Conservation (phyloP, 768 basidiomycete species). For the Phlebiopsis flavidoalba region DNA sequence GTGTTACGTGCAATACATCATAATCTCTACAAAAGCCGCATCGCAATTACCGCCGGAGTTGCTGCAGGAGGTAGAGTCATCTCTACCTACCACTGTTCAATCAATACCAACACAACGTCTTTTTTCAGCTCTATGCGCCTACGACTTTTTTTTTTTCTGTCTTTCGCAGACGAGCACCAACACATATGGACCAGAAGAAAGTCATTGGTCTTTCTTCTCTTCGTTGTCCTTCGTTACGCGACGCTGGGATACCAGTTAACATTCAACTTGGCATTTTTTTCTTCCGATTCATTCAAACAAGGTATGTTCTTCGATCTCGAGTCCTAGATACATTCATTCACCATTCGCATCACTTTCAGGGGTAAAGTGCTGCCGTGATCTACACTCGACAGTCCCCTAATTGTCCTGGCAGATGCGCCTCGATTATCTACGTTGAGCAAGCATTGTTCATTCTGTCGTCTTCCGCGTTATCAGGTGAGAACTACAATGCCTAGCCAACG, state of each 20-base stretch:
- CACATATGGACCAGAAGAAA: neutral
- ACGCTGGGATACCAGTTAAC: neutral
- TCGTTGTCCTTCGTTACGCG: neutral
- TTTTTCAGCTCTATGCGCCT: neutral
- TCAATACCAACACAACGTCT: neutral
- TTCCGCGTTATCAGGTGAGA: neutral
- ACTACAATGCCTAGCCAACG: neutral
- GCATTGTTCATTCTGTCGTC: neutral
- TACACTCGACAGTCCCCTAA: neutral
- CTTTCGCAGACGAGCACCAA: neutral
- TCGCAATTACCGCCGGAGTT: neutral
- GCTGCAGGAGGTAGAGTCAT: neutral
- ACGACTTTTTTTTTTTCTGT: neutral
- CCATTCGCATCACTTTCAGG: neutral
- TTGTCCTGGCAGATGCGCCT: neutral
- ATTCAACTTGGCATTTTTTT: neutral
- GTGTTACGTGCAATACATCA: no score
- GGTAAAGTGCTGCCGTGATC: neutral
- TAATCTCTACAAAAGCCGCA: neutral
- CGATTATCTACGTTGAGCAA: neutral
- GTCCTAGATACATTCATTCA: neutral
- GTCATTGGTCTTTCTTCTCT: neutral
- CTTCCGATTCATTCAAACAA: neutral
- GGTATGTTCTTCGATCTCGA: neutral
- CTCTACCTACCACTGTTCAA: neutral